These are phyloP conservation scores for Pseudopediastrum boryanum DNA, from an alignment of 139 green algal genomes.

Conservation along the genomic window DNA sequence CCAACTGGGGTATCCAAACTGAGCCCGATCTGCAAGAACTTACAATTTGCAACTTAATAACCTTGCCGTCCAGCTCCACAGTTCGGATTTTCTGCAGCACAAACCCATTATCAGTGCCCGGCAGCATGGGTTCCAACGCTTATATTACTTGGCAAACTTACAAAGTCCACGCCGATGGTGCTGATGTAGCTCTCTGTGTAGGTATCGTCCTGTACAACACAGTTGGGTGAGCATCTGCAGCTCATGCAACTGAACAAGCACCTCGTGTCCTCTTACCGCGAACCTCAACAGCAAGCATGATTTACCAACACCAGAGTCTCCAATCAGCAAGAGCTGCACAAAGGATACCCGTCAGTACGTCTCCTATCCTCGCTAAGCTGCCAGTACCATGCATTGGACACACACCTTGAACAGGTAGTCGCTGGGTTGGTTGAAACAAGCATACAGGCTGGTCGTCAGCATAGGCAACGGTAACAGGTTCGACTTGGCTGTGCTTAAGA, in stretches of 20 bases:
- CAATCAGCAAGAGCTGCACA: slow-evolving; percentile 88
- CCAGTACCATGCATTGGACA: neutral
- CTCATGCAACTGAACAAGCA: neutral
- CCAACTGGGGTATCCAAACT: neutral
- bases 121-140: neutral
- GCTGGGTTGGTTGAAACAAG: slow-evolving; percentile 35
- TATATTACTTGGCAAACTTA: slow-evolving; percentile 57
- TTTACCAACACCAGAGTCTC: slow-evolving; percentile 96
- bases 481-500: neutral
- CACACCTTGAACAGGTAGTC: slow-evolving; percentile 95
- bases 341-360: neutral
- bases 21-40: slow-evolving; percentile 43
- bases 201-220: slow-evolving; percentile 90
- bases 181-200: slow-evolving; percentile 99
- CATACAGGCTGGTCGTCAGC: slow-evolving; percentile 3
- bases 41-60: slow-evolving; percentile 99
- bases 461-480: neutral
- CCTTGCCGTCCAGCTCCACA: slow-evolving; percentile 98
- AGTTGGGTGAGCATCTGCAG: neutral
- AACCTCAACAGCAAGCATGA: slow-evolving; percentile 97
- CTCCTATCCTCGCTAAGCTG: neutral
- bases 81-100: slow-evolving; percentile 97
- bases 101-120: neutral
- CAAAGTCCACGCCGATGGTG: slow-evolving; percentile 99
- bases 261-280: slow-evolving; percentile 60